Conservation (phyloP, 257 asterid genomes). For the Vinca minor region DNA sequence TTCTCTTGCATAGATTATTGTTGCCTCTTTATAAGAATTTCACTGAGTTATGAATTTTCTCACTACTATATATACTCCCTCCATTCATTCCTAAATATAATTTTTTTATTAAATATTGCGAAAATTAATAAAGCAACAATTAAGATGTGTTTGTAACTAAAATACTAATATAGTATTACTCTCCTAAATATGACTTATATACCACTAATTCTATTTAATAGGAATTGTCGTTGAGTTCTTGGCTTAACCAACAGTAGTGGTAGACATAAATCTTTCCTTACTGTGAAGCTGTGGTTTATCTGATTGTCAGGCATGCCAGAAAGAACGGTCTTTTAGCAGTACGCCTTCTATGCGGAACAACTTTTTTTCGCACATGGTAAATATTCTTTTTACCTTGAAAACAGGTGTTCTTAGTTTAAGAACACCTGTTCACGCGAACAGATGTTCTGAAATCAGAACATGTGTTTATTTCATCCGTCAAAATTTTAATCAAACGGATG, state of each 20-base stretch:
- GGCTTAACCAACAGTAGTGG: background rate
- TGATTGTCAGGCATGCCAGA: background rate
- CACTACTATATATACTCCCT: background rate
- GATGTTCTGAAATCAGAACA: no score
- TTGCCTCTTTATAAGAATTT: conserved; percentile 74
- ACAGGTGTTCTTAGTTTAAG: no score
- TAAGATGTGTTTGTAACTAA: background rate
- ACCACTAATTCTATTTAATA: no score
- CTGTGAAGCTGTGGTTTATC: no score
- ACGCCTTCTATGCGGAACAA: no score
- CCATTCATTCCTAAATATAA: background rate
- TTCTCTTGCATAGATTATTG: conserved; percentile 59
- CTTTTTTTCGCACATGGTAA: no score
- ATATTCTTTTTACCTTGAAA: no score
- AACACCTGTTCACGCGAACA: no score
- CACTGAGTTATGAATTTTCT: conserved; percentile 58
- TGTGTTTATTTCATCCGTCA: no score
- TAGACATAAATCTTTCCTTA: no score
- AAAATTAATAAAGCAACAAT: background rate
- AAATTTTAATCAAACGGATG: no score
- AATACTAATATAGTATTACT: background rate
- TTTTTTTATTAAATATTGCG: background rate
- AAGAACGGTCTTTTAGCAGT: background rate
- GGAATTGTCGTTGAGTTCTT: background rate
- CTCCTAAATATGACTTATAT: no score